Percentiles rank a stretch among this genome's conserved stretches.
phyloP scores from a whole-genome alignment of 2,329 filamentous ascomycete species.

The Fusarium nisikadoi region DNA sequence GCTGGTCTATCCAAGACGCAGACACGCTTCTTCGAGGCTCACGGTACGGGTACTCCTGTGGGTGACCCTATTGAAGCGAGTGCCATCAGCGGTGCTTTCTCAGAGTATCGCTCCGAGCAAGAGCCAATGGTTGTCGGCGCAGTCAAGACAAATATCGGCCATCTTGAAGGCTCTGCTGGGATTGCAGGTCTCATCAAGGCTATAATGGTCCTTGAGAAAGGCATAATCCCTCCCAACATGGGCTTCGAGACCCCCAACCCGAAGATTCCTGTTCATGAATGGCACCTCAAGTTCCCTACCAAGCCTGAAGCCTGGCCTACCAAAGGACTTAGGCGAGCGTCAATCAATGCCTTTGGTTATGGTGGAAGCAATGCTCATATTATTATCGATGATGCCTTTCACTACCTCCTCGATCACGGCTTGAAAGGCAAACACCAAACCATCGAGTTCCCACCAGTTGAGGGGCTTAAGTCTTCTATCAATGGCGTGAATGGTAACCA shows the following conservation, averaged over 20 bases:
- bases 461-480: not conserved
- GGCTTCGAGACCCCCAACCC: not conserved
- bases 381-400: conserved; percentile 8
- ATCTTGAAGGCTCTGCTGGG: not conserved
- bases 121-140: not conserved
- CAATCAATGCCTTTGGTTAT: conserved; percentile 12
- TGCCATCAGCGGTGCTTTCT: conserved; percentile 7
- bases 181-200: conserved; percentile 5
- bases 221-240: not conserved
- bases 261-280: conserved; percentile 1
- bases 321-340: not conserved
- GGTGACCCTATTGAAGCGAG: conserved; percentile 7
- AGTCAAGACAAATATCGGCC: conserved; percentile 3
- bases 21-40: conserved; percentile 2
- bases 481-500: not conserved
- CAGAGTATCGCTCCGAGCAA: not conserved
- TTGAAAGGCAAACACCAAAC: not conserved
- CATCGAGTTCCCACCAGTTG: not conserved
- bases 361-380: conserved; percentile 13
- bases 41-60: not conserved
- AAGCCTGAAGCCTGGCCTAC: not conserved
- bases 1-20: not conserved
- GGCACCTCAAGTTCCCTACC: conserved; percentile 8
- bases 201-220: not conserved
- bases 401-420: not conserved